Percentiles rank a stretch among this genome's conserved stretches.
Evolutionary conservation across 176 grass and related monocot species (phyloP).

Genomic region (Hordeum marinum): DNA sequence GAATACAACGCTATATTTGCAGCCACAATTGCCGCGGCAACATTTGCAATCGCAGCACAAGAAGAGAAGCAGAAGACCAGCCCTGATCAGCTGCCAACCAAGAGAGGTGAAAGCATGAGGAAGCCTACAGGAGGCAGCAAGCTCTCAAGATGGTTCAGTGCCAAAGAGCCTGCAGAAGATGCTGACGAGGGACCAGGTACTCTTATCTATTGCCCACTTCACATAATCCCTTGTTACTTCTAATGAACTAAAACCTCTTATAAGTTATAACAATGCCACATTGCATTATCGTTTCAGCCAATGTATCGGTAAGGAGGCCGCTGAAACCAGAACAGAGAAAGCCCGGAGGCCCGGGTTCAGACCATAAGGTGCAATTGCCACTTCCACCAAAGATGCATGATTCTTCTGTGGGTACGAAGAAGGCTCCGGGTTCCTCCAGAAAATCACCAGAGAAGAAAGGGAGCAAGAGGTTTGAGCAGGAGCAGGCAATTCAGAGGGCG

Average conservation of each 20-base stretch:
- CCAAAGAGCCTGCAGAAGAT: slow-evolving; percentile 43
- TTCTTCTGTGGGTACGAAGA: slow-evolving; percentile 29
- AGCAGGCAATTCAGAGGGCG: slow-evolving; percentile 40
- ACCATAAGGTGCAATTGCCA: slow-evolving; percentile 13
- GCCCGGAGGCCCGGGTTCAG: neutral
- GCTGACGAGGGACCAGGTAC: slow-evolving; percentile 53
- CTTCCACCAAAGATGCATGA: slow-evolving; percentile 26
- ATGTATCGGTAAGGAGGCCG: slow-evolving; percentile 34
- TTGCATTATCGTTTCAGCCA: slow-evolving; percentile 28
- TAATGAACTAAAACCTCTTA: neutral
- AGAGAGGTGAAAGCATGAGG: slow-evolving; percentile 42
- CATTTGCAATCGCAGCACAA: slow-evolving; percentile 50
- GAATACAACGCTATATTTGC: slow-evolving; percentile 34
- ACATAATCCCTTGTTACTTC: neutral
- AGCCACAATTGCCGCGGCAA: slow-evolving; percentile 56
- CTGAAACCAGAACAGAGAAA: slow-evolving; percentile 19
- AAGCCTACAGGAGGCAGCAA: slow-evolving; percentile 48
- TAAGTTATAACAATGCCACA: neutral
- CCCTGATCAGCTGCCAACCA: neutral
- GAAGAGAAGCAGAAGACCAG: slow-evolving; percentile 49
- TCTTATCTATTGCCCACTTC: neutral
- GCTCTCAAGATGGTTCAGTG: slow-evolving; percentile 64
- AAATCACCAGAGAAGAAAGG: slow-evolving; percentile 43
- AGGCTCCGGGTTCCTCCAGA: slow-evolving; percentile 44
- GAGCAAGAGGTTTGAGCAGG: slow-evolving; percentile 49